phyloP scores from a whole-genome alignment of 495 filamentous ascomycete species.

The Penicillium cinerascens region DNA sequence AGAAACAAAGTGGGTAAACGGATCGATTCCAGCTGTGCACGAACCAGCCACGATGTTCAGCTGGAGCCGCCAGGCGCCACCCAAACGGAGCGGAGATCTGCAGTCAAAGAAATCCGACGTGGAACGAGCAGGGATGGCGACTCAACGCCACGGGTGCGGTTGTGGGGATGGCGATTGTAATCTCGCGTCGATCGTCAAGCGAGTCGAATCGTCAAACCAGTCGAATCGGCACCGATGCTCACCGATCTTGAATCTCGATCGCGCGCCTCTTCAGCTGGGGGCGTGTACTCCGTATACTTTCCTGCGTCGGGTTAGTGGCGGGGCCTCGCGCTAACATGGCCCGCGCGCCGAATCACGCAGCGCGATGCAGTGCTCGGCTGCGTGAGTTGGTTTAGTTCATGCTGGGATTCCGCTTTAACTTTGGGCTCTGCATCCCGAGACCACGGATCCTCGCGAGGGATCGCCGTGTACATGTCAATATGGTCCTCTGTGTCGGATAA shows the following conservation, averaged over 20 bases:
- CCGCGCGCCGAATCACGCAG: slow-evolving; percentile 12
- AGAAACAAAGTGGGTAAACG: neutral
- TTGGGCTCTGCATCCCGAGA: neutral
- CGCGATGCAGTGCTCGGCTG: slow-evolving; percentile 14
- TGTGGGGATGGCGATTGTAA: slow-evolving; percentile 5
- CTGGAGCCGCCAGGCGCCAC: slow-evolving; percentile 34
- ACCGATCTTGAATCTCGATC: slow-evolving; percentile 9
- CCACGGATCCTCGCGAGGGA: slow-evolving; percentile 17
- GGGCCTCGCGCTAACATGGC: slow-evolving; percentile 16
- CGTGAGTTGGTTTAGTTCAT: neutral
- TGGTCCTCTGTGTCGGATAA: neutral
- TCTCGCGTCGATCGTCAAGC: neutral
- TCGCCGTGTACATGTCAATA: slow-evolving; percentile 1
- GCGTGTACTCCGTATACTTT: slow-evolving; percentile 5
- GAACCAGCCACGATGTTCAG: slow-evolving; percentile 30
- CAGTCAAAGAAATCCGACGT: neutral
- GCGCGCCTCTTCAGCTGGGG: slow-evolving; percentile 16
- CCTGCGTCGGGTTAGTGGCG: neutral
- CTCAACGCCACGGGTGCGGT: slow-evolving; percentile 10
- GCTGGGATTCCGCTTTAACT: neutral
- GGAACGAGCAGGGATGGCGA: neutral
- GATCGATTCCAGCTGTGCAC: slow-evolving; percentile 11
- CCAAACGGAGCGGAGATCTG: slow-evolving; percentile 6
- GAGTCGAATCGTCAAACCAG: slow-evolving; percentile 1
- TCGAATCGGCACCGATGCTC: neutral